Percentiles rank a stretch among this genome's conserved stretches.
Evolutionary conservation across 306 rosid genomes (phyloP).

Genomic region (Castanea mollissima): DNA sequence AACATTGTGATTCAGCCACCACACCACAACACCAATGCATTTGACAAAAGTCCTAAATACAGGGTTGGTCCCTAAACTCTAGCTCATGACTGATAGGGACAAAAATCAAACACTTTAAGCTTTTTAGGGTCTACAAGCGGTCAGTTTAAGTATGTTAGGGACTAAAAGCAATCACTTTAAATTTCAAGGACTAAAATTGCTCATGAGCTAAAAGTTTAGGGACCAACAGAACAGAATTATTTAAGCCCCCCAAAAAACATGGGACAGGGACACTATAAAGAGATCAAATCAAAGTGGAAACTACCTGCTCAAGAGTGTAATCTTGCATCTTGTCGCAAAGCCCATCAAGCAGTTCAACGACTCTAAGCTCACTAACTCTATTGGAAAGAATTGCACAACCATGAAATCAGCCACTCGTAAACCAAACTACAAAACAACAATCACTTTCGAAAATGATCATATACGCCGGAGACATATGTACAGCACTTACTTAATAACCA

Average conservation of each 20-base stretch:
- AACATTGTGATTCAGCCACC: not conserved
- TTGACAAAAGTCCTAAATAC: too few relatives aligned
- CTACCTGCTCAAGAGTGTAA: conserved; percentile 71
- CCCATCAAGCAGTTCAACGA: conserved; percentile 89
- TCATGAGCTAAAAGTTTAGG: too few relatives aligned
- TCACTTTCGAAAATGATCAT: conserved; percentile 27
- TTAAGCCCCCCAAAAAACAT: not conserved
- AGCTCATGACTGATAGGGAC: too few relatives aligned
- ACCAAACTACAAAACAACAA: conserved; percentile 12
- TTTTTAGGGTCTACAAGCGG: too few relatives aligned
- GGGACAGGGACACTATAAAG: not conserved
- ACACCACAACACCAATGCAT: not conserved
- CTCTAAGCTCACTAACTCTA: conserved; percentile 87
- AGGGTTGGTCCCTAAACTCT: too few relatives aligned
- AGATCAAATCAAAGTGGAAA: not conserved
- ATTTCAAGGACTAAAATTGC: too few relatives aligned
- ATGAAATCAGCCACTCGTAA: conserved; percentile 10
- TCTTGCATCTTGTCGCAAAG: conserved; percentile 97
- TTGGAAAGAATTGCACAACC: conserved; percentile 19
- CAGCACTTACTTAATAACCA: not conserved
- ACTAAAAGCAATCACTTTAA: too few relatives aligned
- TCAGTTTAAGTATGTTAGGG: too few relatives aligned
- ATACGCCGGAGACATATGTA: conserved; percentile 26
- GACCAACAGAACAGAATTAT: too few relatives aligned
- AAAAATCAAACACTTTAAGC: too few relatives aligned